These are phyloP conservation scores for Penicillium psychrofluorescens DNA, from an alignment of 495 filamentous ascomycete genomes.

Conservation along the genomic window DNA sequence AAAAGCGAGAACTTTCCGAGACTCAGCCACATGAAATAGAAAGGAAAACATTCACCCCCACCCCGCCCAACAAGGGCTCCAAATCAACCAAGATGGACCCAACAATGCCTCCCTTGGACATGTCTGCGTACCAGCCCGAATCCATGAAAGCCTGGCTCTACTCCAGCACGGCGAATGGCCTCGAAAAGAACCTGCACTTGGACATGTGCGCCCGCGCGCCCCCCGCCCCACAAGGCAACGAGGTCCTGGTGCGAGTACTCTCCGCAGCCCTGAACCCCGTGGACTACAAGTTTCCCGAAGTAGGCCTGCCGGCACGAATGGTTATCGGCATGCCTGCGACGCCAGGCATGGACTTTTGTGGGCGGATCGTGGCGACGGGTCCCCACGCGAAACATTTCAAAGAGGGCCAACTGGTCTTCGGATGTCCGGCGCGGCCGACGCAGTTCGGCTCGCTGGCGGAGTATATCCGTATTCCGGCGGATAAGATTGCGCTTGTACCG, in stretches of 20 bases:
- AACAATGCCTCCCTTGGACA: too few relatives aligned
- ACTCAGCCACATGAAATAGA: too few relatives aligned
- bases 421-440: conserved; percentile 28
- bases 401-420: conserved; percentile 52
- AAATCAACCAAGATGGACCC: too few relatives aligned
- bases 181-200: conserved; percentile 53
- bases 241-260: conserved; percentile 52
- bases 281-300: conserved; percentile 64
- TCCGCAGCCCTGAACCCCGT: conserved; percentile 57
- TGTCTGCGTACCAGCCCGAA: too few relatives aligned
- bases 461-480: conserved; percentile 31
- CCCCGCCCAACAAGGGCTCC: too few relatives aligned
- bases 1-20: too few relatives aligned
- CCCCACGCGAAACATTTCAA: conserved; percentile 25
- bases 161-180: conserved; percentile 30
- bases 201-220: conserved; percentile 36
- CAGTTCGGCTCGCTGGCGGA: conserved; percentile 48
- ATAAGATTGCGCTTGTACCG: conserved; percentile 31
- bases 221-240: conserved; percentile 23
- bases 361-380: conserved; percentile 44
- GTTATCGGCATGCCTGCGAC: conserved; percentile 42
- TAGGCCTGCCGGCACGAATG: conserved; percentile 33
- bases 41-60: too few relatives aligned
- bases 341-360: conserved; percentile 59
- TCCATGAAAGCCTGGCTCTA: conserved; percentile 62